Evolutionary conservation across 108 stramenopile genomes (phyloP).

Genomic region (Conticribra guillardii): DNA sequence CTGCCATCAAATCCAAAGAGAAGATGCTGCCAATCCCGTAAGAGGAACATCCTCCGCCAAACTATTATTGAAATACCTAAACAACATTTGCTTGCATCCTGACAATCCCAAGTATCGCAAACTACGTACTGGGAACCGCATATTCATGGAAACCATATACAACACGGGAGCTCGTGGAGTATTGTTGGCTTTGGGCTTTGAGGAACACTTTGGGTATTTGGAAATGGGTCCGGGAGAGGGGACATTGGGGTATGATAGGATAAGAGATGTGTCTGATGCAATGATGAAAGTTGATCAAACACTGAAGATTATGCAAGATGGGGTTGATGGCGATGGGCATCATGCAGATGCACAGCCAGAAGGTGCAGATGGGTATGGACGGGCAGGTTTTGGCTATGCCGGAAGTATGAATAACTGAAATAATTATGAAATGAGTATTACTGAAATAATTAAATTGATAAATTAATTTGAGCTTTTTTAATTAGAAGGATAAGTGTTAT

Average conservation of each 20-base stretch:
- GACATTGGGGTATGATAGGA: constrained; percentile 39
- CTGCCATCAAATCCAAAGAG: constrained; percentile 58
- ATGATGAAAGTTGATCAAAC: constrained; percentile 11
- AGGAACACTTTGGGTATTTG: constrained; percentile 53
- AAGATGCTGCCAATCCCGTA: constrained; percentile 33
- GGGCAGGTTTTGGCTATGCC: constrained; percentile 56
- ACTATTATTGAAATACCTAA: constrained; percentile 59
- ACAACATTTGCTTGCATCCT: constrained; percentile 66
- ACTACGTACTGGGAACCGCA: constrained; percentile 51
- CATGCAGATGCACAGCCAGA: constrained; percentile 35
- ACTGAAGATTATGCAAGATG: constrained; percentile 39
- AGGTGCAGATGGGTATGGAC: constrained; percentile 73
- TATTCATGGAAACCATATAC: constrained; percentile 58
- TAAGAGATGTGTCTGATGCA: constrained; percentile 60
- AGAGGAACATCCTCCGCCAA: constrained; percentile 30
- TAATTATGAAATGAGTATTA: constrained; percentile 37
- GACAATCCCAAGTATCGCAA: constrained; percentile 63
- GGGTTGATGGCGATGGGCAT: constrained; percentile 12
- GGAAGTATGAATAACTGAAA: constrained; percentile 40
- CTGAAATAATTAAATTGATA: no score
- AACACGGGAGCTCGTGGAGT: constrained; percentile 67
- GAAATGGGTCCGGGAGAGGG: constrained; percentile 51
- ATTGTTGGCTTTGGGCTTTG: constrained; percentile 61
- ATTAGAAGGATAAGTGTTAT: no score
- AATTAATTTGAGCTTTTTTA: no score